Evolutionary conservation across 2,329 filamentous ascomycete genomes (phyloP).

Genomic region (Penicillium sp.): DNA sequence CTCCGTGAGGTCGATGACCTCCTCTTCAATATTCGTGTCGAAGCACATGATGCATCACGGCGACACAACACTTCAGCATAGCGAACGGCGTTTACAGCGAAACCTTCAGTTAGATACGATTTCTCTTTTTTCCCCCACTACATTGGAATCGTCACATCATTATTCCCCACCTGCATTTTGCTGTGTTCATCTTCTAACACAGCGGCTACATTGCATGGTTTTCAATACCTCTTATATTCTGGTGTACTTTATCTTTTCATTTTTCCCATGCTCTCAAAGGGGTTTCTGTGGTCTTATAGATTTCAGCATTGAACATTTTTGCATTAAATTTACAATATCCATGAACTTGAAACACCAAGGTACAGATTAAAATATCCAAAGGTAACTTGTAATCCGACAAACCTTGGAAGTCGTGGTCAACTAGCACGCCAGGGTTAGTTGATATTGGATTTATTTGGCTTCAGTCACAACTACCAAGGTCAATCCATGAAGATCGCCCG

Average conservation of each 20-base stretch:
- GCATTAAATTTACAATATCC: background rate
- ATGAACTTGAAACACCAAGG: too few species aligned
- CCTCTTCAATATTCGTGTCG: slow-evolving; percentile 74
- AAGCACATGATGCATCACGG: slow-evolving; percentile 70
- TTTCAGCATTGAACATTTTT: slow-evolving; percentile 1
- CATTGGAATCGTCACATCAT: slow-evolving; percentile 6
- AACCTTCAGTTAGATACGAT: slow-evolving; percentile 9
- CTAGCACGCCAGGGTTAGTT: too few species aligned
- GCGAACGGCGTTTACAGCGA: slow-evolving; percentile 35
- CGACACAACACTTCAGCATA: slow-evolving; percentile 45
- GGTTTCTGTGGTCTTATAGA: background rate
- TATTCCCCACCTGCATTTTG: slow-evolving; percentile 21
- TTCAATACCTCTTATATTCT: background rate
- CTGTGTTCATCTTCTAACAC: slow-evolving; percentile 11
- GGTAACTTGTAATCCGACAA: too few species aligned
- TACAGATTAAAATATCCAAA: too few species aligned
- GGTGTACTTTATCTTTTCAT: slow-evolving; percentile 1
- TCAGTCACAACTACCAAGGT: too few species aligned
- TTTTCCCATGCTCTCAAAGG: background rate
- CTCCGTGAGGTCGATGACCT: slow-evolving; percentile 74
- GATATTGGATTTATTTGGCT: too few species aligned
- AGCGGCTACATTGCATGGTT: slow-evolving; percentile 9
- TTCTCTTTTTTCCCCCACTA: slow-evolving; percentile 4
- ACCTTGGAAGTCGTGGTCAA: too few species aligned
- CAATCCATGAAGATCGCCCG: too few species aligned